Evolutionary conservation across 306 rosid genomes (phyloP).

Genomic region (Castanopsis chinensis): DNA sequence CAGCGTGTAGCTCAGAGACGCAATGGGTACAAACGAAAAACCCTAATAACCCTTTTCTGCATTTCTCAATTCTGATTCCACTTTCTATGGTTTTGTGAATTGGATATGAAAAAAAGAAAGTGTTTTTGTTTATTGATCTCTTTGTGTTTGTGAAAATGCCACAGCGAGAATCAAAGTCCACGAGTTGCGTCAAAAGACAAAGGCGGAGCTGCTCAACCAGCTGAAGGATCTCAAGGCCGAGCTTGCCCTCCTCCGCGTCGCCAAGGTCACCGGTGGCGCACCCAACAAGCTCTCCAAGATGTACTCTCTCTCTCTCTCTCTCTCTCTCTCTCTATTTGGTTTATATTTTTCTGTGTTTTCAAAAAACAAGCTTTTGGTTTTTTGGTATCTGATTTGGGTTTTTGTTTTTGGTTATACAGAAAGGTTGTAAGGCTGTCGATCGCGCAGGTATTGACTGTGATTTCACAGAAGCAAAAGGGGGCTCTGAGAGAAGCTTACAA

Average conservation of each 20-base stretch:
- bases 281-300: constrained; percentile 99
- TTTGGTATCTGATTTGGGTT: not conserved
- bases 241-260: constrained; percentile 89
- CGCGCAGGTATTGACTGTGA: constrained; percentile 64
- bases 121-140: not conserved
- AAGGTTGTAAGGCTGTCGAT: constrained; percentile 59
- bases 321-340: not conserved
- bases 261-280: constrained; percentile 98
- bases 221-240: constrained; percentile 96
- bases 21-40: constrained; percentile 50
- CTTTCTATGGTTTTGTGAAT: not conserved
- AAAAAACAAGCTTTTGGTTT: not conserved
- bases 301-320: constrained; percentile 22
- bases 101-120: not conserved
- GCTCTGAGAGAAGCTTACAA: constrained; percentile 65
- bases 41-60: not conserved
- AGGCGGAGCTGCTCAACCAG: constrained; percentile 68
- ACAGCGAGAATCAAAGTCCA: constrained; percentile 96
- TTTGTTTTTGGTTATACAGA: constrained; percentile 29
- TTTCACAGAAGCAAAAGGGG: constrained; percentile 63
- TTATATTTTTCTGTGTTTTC: not conserved
- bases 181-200: constrained; percentile 84
- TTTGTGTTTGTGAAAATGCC: not conserved
- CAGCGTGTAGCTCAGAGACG: constrained; percentile 6
- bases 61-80: not conserved